These are phyloP conservation scores for Blumeria hordei DNA, from an alignment of 2,329 filamentous ascomycete species.

Conservation along the genomic window DNA sequence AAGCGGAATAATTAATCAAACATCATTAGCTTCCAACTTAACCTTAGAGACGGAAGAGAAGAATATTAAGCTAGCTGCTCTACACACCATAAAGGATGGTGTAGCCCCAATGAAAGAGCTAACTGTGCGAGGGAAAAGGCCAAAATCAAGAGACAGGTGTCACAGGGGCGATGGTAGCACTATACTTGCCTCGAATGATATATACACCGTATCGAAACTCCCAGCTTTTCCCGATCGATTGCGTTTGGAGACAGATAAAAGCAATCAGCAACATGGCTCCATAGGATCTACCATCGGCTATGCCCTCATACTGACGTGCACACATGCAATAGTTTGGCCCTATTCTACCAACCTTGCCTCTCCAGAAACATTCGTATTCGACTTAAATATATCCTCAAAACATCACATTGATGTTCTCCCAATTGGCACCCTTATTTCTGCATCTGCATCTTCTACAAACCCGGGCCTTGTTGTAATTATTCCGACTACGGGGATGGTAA, in stretches of 20 bases:
- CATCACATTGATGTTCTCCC: conserved; percentile 47
- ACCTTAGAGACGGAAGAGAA: conserved; percentile 27
- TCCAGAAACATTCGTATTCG: conserved; percentile 57
- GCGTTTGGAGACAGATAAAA: conserved; percentile 23
- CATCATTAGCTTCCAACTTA: conserved; percentile 24
- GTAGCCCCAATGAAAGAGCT: conserved; percentile 21
- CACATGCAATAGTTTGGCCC: conserved; percentile 73
- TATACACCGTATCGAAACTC: conserved; percentile 67
- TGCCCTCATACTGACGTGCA: conserved; percentile 57
- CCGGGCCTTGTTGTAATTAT: conserved; percentile 73
- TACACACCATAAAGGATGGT: conserved; percentile 11
- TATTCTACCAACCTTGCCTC: conserved; percentile 47
- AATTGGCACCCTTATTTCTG: conserved; percentile 59
- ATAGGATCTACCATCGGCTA: conserved; percentile 44
- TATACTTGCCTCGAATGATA: conserved; percentile 51
- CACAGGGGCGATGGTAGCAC: conserved; percentile 47
- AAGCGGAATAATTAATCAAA: conserved; percentile 30
- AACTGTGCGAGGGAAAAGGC: conserved; percentile 35
- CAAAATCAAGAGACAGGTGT: conserved; percentile 35
- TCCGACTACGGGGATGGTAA: conserved; percentile 60
- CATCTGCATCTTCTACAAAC: conserved; percentile 52
- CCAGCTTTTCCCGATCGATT: conserved; percentile 61
- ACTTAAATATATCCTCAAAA: conserved; percentile 49
- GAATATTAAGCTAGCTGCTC: conserved; percentile 21
- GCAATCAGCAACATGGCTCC: conserved; percentile 40